phyloP scores from a whole-genome alignment of 768 basidiomycete genomes.

The Tulasnella sp. region DNA sequence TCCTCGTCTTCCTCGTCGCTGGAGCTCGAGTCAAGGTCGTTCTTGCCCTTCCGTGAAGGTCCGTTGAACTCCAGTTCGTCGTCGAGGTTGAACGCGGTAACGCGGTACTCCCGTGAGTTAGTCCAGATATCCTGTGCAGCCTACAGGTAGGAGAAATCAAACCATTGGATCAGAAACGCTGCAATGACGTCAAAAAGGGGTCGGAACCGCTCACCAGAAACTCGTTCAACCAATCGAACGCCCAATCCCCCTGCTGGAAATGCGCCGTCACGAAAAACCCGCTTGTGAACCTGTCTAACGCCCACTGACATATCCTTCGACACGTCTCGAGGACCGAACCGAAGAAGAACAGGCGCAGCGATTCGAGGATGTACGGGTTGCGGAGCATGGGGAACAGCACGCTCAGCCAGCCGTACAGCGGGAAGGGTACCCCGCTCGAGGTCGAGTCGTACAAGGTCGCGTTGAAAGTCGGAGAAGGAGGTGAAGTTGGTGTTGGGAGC shows the following conservation, averaged over 20 bases:
- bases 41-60: neutral
- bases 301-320: slow-evolving; percentile 1
- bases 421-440: neutral
- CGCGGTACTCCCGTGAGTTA: slow-evolving; percentile 7
- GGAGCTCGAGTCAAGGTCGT: neutral
- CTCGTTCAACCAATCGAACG: slow-evolving; percentile 12
- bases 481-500: neutral
- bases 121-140: slow-evolving; percentile 12
- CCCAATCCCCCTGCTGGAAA: slow-evolving; percentile 10
- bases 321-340: slow-evolving; percentile 9
- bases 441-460: neutral
- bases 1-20: neutral
- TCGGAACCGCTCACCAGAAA: slow-evolving; percentile 7
- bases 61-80: neutral
- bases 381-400: slow-evolving; percentile 2
- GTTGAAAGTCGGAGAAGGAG: neutral
- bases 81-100: neutral
- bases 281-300: slow-evolving; percentile 4
- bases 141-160: neutral
- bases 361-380: slow-evolving; percentile 7
- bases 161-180: neutral
- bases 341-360: slow-evolving; percentile 8
- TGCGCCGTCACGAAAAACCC: slow-evolving; percentile 14
- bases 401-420: neutral
- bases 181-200: neutral